Percentiles rank a stretch among this genome's conserved stretches.
These are phyloP conservation scores for Aspergillus pseudoviridinutans DNA, from an alignment of 2,329 filamentous ascomycete species.

Conservation along the genomic window DNA sequence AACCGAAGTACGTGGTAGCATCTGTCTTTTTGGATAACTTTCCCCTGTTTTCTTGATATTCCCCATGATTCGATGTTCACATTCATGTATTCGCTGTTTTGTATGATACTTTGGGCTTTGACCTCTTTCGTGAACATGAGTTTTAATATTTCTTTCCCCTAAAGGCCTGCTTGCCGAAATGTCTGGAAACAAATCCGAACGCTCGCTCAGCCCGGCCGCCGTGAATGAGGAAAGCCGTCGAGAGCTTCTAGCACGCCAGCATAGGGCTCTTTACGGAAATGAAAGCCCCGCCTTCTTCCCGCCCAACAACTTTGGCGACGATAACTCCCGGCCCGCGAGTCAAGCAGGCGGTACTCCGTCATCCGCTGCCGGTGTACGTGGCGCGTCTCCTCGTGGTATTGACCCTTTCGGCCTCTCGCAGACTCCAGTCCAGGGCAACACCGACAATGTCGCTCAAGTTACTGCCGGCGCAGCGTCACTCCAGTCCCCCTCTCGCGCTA, in stretches of 20 bases:
- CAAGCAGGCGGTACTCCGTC: slow-evolving; percentile 60
- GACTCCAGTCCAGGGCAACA: slow-evolving; percentile 44
- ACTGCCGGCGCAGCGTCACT: slow-evolving; percentile 38
- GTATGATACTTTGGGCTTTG: slow-evolving; percentile 40
- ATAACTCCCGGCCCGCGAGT: slow-evolving; percentile 62
- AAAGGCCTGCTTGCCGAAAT: slow-evolving; percentile 65
- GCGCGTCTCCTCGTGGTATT: slow-evolving; percentile 75
- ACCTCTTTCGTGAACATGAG: slow-evolving; percentile 33
- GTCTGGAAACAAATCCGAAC: slow-evolving; percentile 74
- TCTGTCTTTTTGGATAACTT: slow-evolving; percentile 26
- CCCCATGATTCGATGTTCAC: slow-evolving; percentile 35
- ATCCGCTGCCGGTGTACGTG: slow-evolving; percentile 60
- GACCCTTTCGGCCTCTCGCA: slow-evolving; percentile 61
- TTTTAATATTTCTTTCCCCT: slow-evolving; percentile 39
- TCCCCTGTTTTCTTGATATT: slow-evolving; percentile 30
- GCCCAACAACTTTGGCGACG: slow-evolving; percentile 63
- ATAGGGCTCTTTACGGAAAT: slow-evolving; percentile 86
- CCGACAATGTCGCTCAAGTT: slow-evolving; percentile 50
- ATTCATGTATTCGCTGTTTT: slow-evolving; percentile 41
- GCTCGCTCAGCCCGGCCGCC: slow-evolving; percentile 75
- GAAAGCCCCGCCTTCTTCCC: slow-evolving; percentile 64
- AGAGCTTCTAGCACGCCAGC: slow-evolving; percentile 92
- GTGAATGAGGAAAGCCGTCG: slow-evolving; percentile 96
- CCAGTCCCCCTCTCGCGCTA: slow-evolving; percentile 64
- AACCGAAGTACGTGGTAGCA: slow-evolving; percentile 76